phyloP scores from a whole-genome alignment of 305 asterid genomes.

The Ruellia speciosa region DNA sequence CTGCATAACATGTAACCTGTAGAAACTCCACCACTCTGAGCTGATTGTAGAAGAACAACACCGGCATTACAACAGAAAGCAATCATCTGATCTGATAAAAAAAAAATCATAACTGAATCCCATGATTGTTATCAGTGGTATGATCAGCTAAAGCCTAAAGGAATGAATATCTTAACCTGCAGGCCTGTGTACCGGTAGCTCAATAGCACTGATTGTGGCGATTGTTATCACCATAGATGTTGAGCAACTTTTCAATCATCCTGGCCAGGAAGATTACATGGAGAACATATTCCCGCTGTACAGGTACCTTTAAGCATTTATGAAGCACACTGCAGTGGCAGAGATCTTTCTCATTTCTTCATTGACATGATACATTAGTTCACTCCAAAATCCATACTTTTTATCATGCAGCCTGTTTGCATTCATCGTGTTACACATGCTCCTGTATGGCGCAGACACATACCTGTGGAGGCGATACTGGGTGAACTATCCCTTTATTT shows the following conservation, averaged over 20 bases:
- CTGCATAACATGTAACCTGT: background rate
- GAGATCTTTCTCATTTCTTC: background rate
- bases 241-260: conserved; percentile 37
- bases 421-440: conserved; percentile 67
- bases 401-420: conserved; percentile 46
- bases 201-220: conserved; percentile 49
- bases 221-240: conserved; percentile 34
- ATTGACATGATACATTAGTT: too few relatives aligned
- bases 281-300: conserved; percentile 56
- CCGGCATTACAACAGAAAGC: too few relatives aligned
- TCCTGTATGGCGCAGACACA: conserved; percentile 50
- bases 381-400: background rate
- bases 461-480: conserved; percentile 68
- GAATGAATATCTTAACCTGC: conserved; percentile 9
- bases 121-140: background rate
- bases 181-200: conserved; percentile 62
- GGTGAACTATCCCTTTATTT: conserved; percentile 76
- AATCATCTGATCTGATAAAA: background rate
- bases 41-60: background rate
- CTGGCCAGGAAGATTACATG: conserved; percentile 44
- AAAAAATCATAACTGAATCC: background rate
- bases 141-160: background rate
- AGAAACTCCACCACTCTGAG: background rate
- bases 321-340: background rate
- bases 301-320: conserved; percentile 28